phyloP scores from a whole-genome alignment of 1,284 basidiomycete genomes.

The Ganoderma sinense region DNA sequence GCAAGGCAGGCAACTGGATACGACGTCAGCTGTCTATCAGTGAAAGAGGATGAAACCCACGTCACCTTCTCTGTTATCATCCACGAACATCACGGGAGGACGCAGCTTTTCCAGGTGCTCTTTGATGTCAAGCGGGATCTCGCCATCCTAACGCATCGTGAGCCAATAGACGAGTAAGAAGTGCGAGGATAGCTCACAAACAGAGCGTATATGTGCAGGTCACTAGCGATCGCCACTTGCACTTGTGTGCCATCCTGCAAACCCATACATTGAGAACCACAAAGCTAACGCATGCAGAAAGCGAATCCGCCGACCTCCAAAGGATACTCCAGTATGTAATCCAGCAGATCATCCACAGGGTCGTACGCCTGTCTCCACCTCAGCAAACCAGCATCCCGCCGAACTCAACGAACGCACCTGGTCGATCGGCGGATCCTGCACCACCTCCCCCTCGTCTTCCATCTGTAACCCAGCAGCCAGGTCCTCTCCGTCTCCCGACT shows the following conservation, averaged over 20 bases:
- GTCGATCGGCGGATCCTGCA: conserved; percentile 19
- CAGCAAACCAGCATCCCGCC: neutral
- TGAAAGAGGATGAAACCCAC: neutral
- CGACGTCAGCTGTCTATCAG: neutral
- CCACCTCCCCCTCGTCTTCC: conserved; percentile 1
- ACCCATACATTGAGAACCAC: neutral
- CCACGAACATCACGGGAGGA: conserved; percentile 33
- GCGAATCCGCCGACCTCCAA: conserved; percentile 20
- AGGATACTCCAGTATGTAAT: conserved; percentile 29
- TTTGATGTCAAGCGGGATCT: conserved; percentile 31
- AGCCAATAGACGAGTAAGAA: neutral
- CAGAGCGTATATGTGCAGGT: conserved; percentile 26
- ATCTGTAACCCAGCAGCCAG: neutral
- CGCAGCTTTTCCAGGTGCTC: conserved; percentile 22
- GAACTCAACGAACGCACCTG: conserved; percentile 2
- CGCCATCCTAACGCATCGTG: conserved; percentile 20
- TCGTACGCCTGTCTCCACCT: conserved; percentile 22
- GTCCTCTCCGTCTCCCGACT: conserved; percentile 11
- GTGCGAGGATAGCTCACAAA: conserved; percentile 13
- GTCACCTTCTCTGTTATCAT: conserved; percentile 29
- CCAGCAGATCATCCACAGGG: conserved; percentile 28
- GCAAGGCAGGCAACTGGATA: conserved; percentile 28
- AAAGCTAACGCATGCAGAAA: neutral
- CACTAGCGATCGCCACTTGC: conserved; percentile 30
- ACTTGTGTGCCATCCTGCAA: conserved; percentile 22